Base-by-base conservation (phyloP, 805 yeast genomes). In the Candida gorgasii region DNA sequence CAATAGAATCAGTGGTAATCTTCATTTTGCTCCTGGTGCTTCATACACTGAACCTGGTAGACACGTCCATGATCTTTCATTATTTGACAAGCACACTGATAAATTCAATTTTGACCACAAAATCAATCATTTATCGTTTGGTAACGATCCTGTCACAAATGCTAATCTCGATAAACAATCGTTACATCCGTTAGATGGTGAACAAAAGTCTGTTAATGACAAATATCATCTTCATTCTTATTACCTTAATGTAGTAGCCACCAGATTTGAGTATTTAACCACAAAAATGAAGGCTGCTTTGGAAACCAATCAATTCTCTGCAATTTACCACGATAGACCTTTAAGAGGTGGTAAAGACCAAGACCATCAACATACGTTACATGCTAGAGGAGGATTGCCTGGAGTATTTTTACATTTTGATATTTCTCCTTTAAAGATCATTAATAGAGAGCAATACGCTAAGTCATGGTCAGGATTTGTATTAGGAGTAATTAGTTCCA, bases 21-120 rank as follows among this genome's bases (percentile, higher is more conserved):
- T 93, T 49, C 98, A 93, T 68, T 89, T 93, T 73, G 97, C 97
- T 1, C 98, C 99, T 3, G 99, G 99, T 30, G 80, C 85, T 18
- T 81, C 95, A 1, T 74, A 72, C 54, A 77, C 82, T 29, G 62
- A 65, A 44, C 63, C 67, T 8, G 80, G 79, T 13, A 74, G 75
- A 39, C 99, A 93, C 61, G 73, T 79, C 45, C 99, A 93, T 67
- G 99, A 93, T 58, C 63, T 86, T 42, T 84, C 96, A 6, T 71
- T 88, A 40, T 93, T 78, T 65, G 67, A 69, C 22, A 72, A 79
- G 49, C 72, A 75, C 46, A 62, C 63, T 1, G 75, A 74, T 43
- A 78, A 78, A 46, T 81, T 86, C 62, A 78, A 86, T 48, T 85
- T 93, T 57, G 79, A 82, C 54, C 99, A 93, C 62, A 65, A 59